Conservation (phyloP, 202 grass and related monocot genomes). For the Carex sylvatica region DNA sequence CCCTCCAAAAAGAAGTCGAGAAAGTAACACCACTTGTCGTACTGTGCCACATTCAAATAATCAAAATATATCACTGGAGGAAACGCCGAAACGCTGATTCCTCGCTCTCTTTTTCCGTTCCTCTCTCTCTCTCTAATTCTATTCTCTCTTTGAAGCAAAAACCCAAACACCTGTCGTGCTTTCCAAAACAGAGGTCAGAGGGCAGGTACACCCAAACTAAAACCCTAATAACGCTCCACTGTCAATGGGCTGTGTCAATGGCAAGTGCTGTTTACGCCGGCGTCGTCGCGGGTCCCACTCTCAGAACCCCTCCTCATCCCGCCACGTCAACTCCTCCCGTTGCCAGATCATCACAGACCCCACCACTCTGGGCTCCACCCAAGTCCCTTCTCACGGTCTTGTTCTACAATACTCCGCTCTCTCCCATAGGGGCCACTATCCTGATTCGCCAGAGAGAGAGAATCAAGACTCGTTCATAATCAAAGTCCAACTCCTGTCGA, state of each 20-base stretch:
- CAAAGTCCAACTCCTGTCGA: conserved; percentile 45
- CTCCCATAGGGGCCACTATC: conserved; percentile 60
- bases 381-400: conserved; percentile 47
- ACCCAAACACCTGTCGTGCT: neutral
- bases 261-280: conserved; percentile 57
- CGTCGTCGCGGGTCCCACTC: neutral
- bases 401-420: conserved; percentile 61
- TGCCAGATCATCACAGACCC: conserved; percentile 28
- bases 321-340: neutral
- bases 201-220: neutral
- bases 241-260: conserved; percentile 73
- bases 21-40: conserved; percentile 13
- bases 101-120: conserved; percentile 8
- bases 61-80: neutral
- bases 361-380: conserved; percentile 34
- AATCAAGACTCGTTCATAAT: conserved; percentile 67
- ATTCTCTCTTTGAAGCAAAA: neutral
- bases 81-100: neutral
- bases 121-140: neutral
- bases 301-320: conserved; percentile 6
- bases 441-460: conserved; percentile 45
- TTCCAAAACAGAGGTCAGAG: neutral
- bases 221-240: conserved; percentile 20
- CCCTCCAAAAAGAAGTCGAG: conserved; percentile 5
- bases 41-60: conserved; percentile 8